Percentiles rank a stretch among this genome's conserved stretches.
phyloP scores from a whole-genome alignment of 2,329 filamentous ascomycete species.

The Colletotrichum neosansevieriae region DNA sequence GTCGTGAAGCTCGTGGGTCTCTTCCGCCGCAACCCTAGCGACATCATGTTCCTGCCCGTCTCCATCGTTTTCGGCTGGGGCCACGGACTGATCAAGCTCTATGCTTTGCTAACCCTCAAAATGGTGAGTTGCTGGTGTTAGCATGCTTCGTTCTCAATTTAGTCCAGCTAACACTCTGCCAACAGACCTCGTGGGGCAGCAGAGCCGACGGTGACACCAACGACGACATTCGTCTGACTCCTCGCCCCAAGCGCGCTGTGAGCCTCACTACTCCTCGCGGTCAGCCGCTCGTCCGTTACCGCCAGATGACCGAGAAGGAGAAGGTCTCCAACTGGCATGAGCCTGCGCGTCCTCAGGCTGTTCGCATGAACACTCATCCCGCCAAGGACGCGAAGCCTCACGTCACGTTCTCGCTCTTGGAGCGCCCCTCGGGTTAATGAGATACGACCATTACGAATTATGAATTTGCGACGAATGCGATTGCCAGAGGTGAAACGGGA shows the following conservation, averaged over 20 bases:
- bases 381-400: slow-evolving; percentile 38
- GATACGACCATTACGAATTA: slow-evolving; percentile 36
- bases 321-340: slow-evolving; percentile 41
- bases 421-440: slow-evolving; percentile 23
- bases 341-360: slow-evolving; percentile 36
- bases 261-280: slow-evolving; percentile 58
- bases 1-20: slow-evolving; percentile 90
- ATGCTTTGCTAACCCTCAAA: slow-evolving; percentile 84
- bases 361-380: slow-evolving; percentile 36
- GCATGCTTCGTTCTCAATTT: not conserved
- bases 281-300: slow-evolving; percentile 59
- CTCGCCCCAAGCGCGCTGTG: slow-evolving; percentile 55
- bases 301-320: slow-evolving; percentile 50
- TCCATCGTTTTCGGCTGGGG: slow-evolving; percentile 93
- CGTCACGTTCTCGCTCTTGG: slow-evolving; percentile 36
- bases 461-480: slow-evolving; percentile 33
- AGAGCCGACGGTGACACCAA: slow-evolving; percentile 91
- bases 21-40: slow-evolving; percentile 85
- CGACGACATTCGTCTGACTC: slow-evolving; percentile 76
- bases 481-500: slow-evolving; percentile 41
- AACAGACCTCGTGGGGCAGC: slow-evolving; percentile 93
- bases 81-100: slow-evolving; percentile 92
- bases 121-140: slow-evolving; percentile 71
- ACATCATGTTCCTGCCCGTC: slow-evolving; percentile 83
- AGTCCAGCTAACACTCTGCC: slow-evolving; percentile 12